phyloP scores from a whole-genome alignment of 352 stramenopile genomes.

The Pythium guiyangense region DNA sequence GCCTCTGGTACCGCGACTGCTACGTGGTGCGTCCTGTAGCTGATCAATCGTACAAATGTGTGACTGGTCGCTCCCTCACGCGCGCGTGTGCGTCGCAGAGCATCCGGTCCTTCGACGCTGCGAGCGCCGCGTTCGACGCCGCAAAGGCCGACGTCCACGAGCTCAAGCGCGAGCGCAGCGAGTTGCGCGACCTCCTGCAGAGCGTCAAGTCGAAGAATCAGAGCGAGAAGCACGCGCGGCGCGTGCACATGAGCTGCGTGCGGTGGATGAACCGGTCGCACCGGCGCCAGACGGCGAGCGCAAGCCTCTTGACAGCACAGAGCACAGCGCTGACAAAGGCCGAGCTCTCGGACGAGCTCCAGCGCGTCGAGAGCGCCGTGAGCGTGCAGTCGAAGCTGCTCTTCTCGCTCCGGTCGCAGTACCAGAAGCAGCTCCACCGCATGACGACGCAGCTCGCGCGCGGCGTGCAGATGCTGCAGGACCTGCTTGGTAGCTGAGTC shows the following conservation, averaged over 20 bases:
- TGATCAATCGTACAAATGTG: no score
- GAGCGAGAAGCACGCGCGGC: slow-evolving; percentile 43
- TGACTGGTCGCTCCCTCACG: not conserved
- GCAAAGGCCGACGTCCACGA: slow-evolving; percentile 36
- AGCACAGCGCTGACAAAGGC: slow-evolving; percentile 37
- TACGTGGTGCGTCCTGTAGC: slow-evolving; percentile 32
- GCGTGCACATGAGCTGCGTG: slow-evolving; percentile 63
- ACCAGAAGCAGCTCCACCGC: slow-evolving; percentile 45
- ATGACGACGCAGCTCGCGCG: slow-evolving; percentile 36
- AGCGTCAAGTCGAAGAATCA: slow-evolving; percentile 32
- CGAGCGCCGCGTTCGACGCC: slow-evolving; percentile 29
- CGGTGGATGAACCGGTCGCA: slow-evolving; percentile 63
- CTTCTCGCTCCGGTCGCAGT: slow-evolving; percentile 43
- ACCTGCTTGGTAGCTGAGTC: slow-evolving; percentile 11
- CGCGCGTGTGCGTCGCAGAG: slow-evolving; percentile 17
- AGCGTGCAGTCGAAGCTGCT: slow-evolving; percentile 35
- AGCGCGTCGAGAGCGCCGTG: slow-evolving; percentile 33
- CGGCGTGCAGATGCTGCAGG: slow-evolving; percentile 28
- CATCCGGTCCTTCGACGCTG: slow-evolving; percentile 22
- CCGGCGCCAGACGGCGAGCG: slow-evolving; percentile 30
- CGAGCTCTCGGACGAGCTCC: slow-evolving; percentile 37
- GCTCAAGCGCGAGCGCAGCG: slow-evolving; percentile 37
- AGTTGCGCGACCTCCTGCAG: slow-evolving; percentile 52
- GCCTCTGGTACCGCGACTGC: slow-evolving; percentile 48
- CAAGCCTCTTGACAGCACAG: slow-evolving; percentile 32